Evolutionary conservation across 345 rosid species (phyloP).

Genomic region (Gossypium thurberi): DNA sequence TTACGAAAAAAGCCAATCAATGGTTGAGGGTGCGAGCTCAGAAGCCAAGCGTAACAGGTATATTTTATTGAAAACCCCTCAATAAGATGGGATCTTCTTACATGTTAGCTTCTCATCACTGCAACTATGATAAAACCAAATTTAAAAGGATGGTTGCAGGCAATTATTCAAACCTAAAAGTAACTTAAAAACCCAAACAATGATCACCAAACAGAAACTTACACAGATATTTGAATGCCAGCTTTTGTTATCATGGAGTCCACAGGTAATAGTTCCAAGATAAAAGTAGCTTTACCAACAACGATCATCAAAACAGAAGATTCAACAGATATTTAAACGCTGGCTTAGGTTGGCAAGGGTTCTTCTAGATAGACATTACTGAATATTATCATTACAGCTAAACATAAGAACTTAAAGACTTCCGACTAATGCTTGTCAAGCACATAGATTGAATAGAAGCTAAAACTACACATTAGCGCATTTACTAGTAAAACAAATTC

Average conservation of each 20-base stretch:
- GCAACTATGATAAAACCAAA: background rate
- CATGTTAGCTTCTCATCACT: constrained; percentile 32
- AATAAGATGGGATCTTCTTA: constrained; percentile 25
- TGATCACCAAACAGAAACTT: too few species aligned
- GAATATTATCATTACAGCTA: background rate
- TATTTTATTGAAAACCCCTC: constrained; percentile 33
- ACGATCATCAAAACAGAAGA: background rate
- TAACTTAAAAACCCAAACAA: too few species aligned
- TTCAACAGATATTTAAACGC: background rate
- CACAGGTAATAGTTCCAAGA: too few species aligned
- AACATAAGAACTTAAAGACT: background rate
- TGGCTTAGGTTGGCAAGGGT: too few species aligned
- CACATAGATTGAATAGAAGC: background rate
- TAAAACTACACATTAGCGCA: background rate
- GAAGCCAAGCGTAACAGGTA: constrained; percentile 57
- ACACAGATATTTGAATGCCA: too few species aligned
- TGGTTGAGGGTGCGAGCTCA: constrained; percentile 21
- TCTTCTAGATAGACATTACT: too few species aligned
- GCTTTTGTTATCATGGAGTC: too few species aligned
- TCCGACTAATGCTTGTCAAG: background rate
- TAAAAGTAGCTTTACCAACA: background rate
- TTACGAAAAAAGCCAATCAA: background rate
- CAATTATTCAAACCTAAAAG: background rate
- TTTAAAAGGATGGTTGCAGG: background rate
- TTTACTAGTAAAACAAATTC: background rate